Base-by-base conservation (phyloP, 768 basidiomycete species). In the Trametes elegans region DNA sequence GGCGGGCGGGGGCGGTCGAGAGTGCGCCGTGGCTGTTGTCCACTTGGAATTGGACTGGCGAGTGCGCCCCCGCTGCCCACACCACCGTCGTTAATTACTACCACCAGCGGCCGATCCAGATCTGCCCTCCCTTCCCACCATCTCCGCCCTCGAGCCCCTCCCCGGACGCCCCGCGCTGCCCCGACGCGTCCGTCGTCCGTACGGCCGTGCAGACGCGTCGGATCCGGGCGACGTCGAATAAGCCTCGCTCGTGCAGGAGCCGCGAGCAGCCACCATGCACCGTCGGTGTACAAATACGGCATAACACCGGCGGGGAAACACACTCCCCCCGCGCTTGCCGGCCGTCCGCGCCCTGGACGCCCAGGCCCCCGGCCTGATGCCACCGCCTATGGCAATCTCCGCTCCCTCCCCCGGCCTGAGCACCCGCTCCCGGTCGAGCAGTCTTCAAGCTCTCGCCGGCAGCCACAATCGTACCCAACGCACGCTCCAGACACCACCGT, bases 1-100 rank as follows among this genome's bases (percentile, higher is more conserved):
- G 44, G 19, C 40, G 40, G 31, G 41, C 35, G 28, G 50, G 40
- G 39, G 41, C 50, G 57, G 49, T 58, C 57, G 49, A 38, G 51
- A 48, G 39, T 24, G 43, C 13, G 18, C 35, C 14, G 35, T n/a
- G 19, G 36, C 35, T 7, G 48, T 36, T 18, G 19, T 23, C 23
- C 29, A 21, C 6, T 32, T 32, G 9, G 29, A 45, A 13, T 5
- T 5, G 34, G 13, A 35, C 13, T 14, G 34, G 41, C 16, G 28
- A 32, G n/a, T 10, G 29, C 45, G 27, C 32, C 47, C n/a, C n/a
- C n/a, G n/a, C n/a, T n/a, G 35, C 16, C 47, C 36, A n/a, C 35
- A 13, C n/a, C 38, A 18, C 27, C 48, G 50, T 43, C 8, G 39
- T 39, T 23, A 18, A 36, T 28, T 53, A 44, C 35, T 24, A 32